Percentiles rank a stretch among this genome's conserved stretches.
These are phyloP conservation scores for Komagataella ulmi DNA, from an alignment of 805 yeast species.

Conservation along the genomic window DNA sequence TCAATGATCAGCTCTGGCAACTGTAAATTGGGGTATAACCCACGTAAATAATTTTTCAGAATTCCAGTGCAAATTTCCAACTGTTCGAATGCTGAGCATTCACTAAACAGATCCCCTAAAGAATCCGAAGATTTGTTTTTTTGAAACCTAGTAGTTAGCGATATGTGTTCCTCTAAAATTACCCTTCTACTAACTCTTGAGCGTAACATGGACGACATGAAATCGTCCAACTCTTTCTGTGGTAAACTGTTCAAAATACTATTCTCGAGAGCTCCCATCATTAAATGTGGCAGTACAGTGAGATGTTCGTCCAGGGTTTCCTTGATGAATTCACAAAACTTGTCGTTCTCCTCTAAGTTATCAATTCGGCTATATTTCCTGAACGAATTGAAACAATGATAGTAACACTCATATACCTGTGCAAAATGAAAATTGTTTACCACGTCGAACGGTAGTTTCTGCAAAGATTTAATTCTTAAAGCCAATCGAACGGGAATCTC, in stretches of 20 bases:
- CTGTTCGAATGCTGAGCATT: constrained; percentile 62
- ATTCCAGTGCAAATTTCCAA: constrained; percentile 39
- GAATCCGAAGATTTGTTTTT: constrained; percentile 31
- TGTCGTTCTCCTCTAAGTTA: constrained; percentile 61
- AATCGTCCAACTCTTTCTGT: constrained; percentile 48
- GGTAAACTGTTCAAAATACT: constrained; percentile 47
- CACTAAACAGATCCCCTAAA: constrained; percentile 70
- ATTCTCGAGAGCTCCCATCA: constrained; percentile 87
- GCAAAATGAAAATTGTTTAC: constrained; percentile 78
- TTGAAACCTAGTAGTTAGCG: constrained; percentile 55
- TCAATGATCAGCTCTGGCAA: constrained; percentile 71
- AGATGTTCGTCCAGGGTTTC: constrained; percentile 68
- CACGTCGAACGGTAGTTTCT: constrained; percentile 66
- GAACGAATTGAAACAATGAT: constrained; percentile 76
- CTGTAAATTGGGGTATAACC: constrained; percentile 36
- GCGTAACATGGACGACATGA: constrained; percentile 67
- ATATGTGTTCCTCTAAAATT: constrained; percentile 82
- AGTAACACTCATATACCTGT: constrained; percentile 81
- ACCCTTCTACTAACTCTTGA: constrained; percentile 85
- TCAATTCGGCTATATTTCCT: constrained; percentile 58
- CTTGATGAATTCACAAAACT: constrained; percentile 52
- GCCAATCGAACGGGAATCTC: constrained; percentile 82
- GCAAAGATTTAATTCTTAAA: constrained; percentile 66
- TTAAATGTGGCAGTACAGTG: constrained; percentile 70
- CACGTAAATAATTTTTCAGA: constrained; percentile 37